A percentile compares a stretch with the other conserved stretches of the same genome.
phyloP scores from a whole-genome alignment of 2,329 filamentous ascomycete species.

The Pseudogymnoascus sp. region DNA sequence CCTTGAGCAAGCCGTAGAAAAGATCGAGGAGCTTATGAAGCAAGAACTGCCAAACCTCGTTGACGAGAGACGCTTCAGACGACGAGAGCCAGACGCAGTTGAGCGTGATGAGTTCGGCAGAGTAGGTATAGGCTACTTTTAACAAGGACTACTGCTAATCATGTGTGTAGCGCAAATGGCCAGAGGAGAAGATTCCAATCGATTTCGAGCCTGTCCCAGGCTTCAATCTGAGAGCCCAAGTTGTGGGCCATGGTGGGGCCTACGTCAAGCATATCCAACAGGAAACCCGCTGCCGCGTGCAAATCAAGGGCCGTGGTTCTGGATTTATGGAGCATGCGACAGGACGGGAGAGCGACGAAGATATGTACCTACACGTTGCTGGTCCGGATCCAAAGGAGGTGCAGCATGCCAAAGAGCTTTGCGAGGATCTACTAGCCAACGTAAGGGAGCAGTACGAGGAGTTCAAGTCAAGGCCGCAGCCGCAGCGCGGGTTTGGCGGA shows the following conservation, averaged over 20 bases:
- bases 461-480: conserved; percentile 72
- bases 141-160: conserved; percentile 16
- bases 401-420: conserved; percentile 76
- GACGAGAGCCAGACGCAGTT: conserved; percentile 68
- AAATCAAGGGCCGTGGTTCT: conserved; percentile 94
- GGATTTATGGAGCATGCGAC: conserved; percentile 87
- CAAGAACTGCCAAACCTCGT: conserved; percentile 93
- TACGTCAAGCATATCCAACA: conserved; percentile 98
- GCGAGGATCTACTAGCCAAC: conserved; percentile 76
- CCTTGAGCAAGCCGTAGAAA: conserved; percentile 77
- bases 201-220: conserved; percentile 83
- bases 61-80: conserved; percentile 85
- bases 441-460: conserved; percentile 85
- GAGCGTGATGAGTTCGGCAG: conserved; percentile 88
- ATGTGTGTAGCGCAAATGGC: conserved; percentile 79
- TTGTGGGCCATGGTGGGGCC: conserved; percentile 86
- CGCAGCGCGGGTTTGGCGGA: conserved; percentile 52
- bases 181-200: conserved; percentile 89
- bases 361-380: conserved; percentile 94
- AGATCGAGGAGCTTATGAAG: conserved; percentile 92
- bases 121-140: conserved; percentile 43
- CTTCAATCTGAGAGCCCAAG: conserved; percentile 92
- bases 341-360: conserved; percentile 85
- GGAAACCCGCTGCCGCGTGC: conserved; percentile 89
- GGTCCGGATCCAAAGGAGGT: conserved; percentile 85